A percentile compares a stretch with the other conserved stretches of the same genome.
Evolutionary conservation across 2,329 filamentous ascomycete genomes (phyloP).

Genomic region (Aspergillus tanneri): DNA sequence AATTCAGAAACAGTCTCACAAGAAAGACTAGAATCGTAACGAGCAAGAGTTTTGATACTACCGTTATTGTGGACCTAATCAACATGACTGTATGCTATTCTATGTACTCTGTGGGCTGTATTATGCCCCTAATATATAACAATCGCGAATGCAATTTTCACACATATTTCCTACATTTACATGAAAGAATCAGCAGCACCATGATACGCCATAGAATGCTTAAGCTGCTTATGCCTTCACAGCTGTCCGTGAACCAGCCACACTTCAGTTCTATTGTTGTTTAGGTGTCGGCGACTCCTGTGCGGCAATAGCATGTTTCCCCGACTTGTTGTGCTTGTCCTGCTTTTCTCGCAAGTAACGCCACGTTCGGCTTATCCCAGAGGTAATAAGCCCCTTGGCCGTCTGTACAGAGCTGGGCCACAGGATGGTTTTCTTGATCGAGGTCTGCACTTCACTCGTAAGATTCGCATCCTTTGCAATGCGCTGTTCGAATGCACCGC

Average conservation of each 20-base stretch:
- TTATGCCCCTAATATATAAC: constrained; percentile 3
- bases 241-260: constrained; percentile 4
- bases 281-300: constrained; percentile 19
- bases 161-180: constrained; percentile 9
- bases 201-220: constrained; percentile 19
- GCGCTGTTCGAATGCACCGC: constrained; percentile 79
- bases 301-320: constrained; percentile 27
- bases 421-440: constrained; percentile 82
- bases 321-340: constrained; percentile 55
- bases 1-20: too few species aligned
- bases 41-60: too few species aligned
- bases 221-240: constrained; percentile 10
- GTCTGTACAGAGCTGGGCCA: constrained; percentile 92
- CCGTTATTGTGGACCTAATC: too few species aligned
- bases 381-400: constrained; percentile 77
- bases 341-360: constrained; percentile 83
- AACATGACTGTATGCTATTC: too few species aligned
- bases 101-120: neutral
- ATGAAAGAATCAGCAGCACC: neutral
- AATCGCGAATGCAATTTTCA: constrained; percentile 10
- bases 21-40: too few species aligned
- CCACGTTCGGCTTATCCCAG: constrained; percentile 67
- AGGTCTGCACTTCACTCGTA: constrained; percentile 66
- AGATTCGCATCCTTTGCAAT: constrained; percentile 73
- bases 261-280: constrained; percentile 21